A percentile compares a stretch with the other conserved stretches of the same genome.
Conservation (phyloP, 2,329 filamentous ascomycete genomes). For the Aspergillus sp. region DNA sequence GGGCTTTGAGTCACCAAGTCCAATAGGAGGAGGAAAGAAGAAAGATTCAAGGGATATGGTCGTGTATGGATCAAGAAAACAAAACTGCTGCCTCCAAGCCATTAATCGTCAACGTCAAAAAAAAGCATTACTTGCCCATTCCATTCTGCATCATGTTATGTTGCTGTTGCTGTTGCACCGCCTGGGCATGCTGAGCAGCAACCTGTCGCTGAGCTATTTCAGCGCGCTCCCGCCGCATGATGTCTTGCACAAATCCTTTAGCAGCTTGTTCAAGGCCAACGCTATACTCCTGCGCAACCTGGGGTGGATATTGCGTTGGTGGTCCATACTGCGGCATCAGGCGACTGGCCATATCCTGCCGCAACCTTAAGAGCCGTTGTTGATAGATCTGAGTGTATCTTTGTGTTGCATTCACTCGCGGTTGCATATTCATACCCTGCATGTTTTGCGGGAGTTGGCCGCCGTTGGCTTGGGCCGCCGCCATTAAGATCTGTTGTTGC, state of each 20-base stretch:
- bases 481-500: slow-evolving; percentile 38
- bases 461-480: slow-evolving; percentile 40
- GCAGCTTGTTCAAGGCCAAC: slow-evolving; percentile 38
- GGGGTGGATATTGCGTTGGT: slow-evolving; percentile 39
- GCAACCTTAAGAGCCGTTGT: slow-evolving; percentile 34
- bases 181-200: slow-evolving; percentile 36
- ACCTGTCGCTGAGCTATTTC: slow-evolving; percentile 25
- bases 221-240: slow-evolving; percentile 40
- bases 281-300: slow-evolving; percentile 39
- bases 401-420: slow-evolving; percentile 28
- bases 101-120: slow-evolving; percentile 12
- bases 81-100: slow-evolving; percentile 7
- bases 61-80: slow-evolving; percentile 7
- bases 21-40: slow-evolving; percentile 17
- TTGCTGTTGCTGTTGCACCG: slow-evolving; percentile 40
- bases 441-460: slow-evolving; percentile 34
- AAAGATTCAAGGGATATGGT: background rate
- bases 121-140: slow-evolving; percentile 32
- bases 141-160: slow-evolving; percentile 46
- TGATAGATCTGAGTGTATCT: slow-evolving; percentile 40
- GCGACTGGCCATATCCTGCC: slow-evolving; percentile 39
- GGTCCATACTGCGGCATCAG: slow-evolving; percentile 40
- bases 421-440: slow-evolving; percentile 24
- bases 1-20: background rate
- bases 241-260: slow-evolving; percentile 37